Conservation (phyloP, 202 grass and related monocot species). For the Bolboschoenoplectus hybrid region DNA sequence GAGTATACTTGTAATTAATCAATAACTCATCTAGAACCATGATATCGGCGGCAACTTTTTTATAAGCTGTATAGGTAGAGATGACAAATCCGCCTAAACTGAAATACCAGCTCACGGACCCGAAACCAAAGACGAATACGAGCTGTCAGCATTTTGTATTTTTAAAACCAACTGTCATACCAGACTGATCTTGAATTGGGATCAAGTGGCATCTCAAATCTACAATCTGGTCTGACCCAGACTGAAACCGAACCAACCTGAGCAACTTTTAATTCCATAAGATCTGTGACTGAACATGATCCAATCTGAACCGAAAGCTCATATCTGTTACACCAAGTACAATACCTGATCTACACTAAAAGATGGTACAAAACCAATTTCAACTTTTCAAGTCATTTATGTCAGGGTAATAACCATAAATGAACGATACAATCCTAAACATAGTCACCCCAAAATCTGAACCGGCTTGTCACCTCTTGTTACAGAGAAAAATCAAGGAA, state of each 20-base stretch:
- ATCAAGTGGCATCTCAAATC: not conserved
- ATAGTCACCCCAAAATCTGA: too few species aligned
- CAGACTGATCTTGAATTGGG: not conserved
- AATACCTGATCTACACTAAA: not conserved
- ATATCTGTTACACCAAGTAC: not conserved
- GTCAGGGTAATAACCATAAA: not conserved
- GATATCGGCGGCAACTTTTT: not conserved
- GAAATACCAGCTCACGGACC: not conserved
- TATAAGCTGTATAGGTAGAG: not conserved
- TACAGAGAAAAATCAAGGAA: not conserved
- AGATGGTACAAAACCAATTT: not conserved
- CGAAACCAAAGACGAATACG: not conserved
- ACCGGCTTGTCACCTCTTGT: not conserved
- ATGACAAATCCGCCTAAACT: slow-evolving; percentile 6
- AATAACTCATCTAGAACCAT: not conserved
- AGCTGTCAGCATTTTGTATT: not conserved
- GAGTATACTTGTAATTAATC: not conserved
- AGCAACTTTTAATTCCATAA: not conserved
- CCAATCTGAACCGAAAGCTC: not conserved
- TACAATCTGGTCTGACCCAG: too few species aligned
- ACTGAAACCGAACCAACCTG: slow-evolving; percentile 2
- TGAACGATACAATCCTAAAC: not conserved
- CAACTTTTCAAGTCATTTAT: slow-evolving; percentile 1
- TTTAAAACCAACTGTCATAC: not conserved
- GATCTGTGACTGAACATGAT: not conserved